phyloP scores from a whole-genome alignment of 345 rosid genomes.

The Aethionema arabicum region DNA sequence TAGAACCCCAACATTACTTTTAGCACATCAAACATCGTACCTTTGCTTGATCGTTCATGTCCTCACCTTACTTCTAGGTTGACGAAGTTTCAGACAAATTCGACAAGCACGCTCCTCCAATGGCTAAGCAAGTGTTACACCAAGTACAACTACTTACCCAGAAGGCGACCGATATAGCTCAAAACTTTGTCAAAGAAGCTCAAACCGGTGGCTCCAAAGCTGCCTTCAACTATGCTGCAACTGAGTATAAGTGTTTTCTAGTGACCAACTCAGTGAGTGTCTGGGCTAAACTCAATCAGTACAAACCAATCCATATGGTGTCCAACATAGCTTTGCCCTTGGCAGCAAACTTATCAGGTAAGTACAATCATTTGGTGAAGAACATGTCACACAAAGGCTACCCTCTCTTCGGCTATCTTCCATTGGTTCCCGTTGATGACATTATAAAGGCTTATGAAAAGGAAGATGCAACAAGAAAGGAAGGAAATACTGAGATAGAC shows the following conservation, averaged over 20 bases:
- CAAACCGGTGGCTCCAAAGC: slow-evolving; percentile 59
- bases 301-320: slow-evolving; percentile 49
- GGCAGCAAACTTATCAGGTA: slow-evolving; percentile 50
- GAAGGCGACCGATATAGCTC: slow-evolving; percentile 48
- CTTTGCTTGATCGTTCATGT: slow-evolving; percentile 2
- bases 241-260: slow-evolving; percentile 54
- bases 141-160: slow-evolving; percentile 43
- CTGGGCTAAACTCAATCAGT: slow-evolving; percentile 53
- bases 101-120: slow-evolving; percentile 68
- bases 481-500: slow-evolving; percentile 22
- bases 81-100: slow-evolving; percentile 59
- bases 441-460: slow-evolving; percentile 54
- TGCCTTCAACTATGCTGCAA: slow-evolving; percentile 48
- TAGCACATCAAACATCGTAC: no score
- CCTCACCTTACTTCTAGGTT: slow-evolving; percentile 43
- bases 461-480: slow-evolving; percentile 36
- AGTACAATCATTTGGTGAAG: slow-evolving; percentile 50
- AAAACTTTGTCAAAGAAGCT: slow-evolving; percentile 51
- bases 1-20: no score
- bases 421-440: slow-evolving; percentile 70
- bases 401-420: slow-evolving; percentile 49
- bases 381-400: slow-evolving; percentile 62
- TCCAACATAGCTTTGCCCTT: slow-evolving; percentile 53
- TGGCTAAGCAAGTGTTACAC: slow-evolving; percentile 52
- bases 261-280: slow-evolving; percentile 52